A percentile compares a stretch with the other conserved stretches of the same genome.
phyloP scores from a whole-genome alignment of 495 filamentous ascomycete species.

The Tuber calosporum region DNA sequence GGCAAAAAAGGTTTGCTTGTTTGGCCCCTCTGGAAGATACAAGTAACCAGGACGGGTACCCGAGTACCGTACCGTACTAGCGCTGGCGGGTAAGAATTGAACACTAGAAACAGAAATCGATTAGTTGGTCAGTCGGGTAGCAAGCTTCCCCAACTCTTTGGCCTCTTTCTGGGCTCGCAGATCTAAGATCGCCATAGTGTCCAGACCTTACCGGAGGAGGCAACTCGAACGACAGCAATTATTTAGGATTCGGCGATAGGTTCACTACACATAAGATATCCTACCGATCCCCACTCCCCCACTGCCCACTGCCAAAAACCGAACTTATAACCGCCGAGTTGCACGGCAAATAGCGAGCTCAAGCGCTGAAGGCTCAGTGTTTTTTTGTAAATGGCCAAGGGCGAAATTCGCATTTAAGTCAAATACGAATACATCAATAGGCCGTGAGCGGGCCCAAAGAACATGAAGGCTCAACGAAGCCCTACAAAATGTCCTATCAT shows the following conservation, averaged over 20 bases:
- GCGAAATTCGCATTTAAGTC: too few relatives aligned
- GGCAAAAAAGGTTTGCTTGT: too few relatives aligned
- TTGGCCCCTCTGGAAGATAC: too few relatives aligned
- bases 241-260: not conserved
- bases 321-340: too few relatives aligned
- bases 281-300: too few relatives aligned
- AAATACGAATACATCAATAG: too few relatives aligned
- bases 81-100: not conserved
- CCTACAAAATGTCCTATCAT: not conserved
- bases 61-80: not conserved
- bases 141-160: not conserved
- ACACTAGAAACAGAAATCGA: not conserved
- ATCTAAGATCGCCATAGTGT: not conserved
- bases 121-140: not conserved
- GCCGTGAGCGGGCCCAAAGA: too few relatives aligned
- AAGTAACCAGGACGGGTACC: too few relatives aligned
- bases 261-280: too few relatives aligned
- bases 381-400: too few relatives aligned
- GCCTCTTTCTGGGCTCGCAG: not conserved
- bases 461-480: not conserved
- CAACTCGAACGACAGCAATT: not conserved
- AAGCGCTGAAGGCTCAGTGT: too few relatives aligned
- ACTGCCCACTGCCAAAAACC: not conserved
- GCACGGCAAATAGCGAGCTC: too few relatives aligned
- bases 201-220: not conserved